phyloP scores from a whole-genome alignment of 805 yeast species.

The Yamadazyma ubonensis region DNA sequence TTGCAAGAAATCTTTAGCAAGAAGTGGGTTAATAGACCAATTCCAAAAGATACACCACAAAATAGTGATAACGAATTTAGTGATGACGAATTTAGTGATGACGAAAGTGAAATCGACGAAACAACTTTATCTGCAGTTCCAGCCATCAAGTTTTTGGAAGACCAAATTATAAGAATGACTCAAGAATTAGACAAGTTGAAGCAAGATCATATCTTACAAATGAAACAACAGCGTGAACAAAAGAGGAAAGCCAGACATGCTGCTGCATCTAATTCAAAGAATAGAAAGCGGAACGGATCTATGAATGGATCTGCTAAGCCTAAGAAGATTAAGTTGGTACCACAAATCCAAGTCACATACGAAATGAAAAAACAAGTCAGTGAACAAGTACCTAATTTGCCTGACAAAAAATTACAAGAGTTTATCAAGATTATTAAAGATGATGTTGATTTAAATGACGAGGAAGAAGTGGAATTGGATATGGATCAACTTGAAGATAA shows the following conservation, averaged over 20 bases:
- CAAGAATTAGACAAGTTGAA: slow-evolving; percentile 80
- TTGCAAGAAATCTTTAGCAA: slow-evolving; percentile 83
- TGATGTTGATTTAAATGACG: slow-evolving; percentile 57
- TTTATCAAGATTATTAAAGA: slow-evolving; percentile 85
- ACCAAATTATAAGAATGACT: slow-evolving; percentile 82
- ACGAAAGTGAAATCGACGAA: slow-evolving; percentile 57
- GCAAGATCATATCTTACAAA: slow-evolving; percentile 66
- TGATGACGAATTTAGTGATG: slow-evolving; percentile 42
- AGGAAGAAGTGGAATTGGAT: slow-evolving; percentile 90
- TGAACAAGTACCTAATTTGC: slow-evolving; percentile 74
- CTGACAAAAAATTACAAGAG: slow-evolving; percentile 78
- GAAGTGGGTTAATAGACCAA: slow-evolving; percentile 74
- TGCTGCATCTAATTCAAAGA: slow-evolving; percentile 22
- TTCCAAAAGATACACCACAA: slow-evolving; percentile 65
- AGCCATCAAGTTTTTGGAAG: slow-evolving; percentile 85
- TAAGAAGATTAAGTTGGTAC: slow-evolving; percentile 21
- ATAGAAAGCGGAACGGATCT: slow-evolving; percentile 24
- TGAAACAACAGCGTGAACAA: slow-evolving; percentile 61
- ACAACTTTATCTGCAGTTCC: slow-evolving; percentile 68
- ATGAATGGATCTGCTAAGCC: slow-evolving; percentile 12
- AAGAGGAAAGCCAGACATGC: slow-evolving; percentile 45
- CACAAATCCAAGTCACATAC: slow-evolving; percentile 61
- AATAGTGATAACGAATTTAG: slow-evolving; percentile 39
- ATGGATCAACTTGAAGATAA: slow-evolving; percentile 87
- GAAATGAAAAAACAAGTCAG: slow-evolving; percentile 95